Percentiles rank a stretch among this genome's conserved stretches.
phyloP scores from a whole-genome alignment of 2,329 filamentous ascomycete species.

The Aspergillus sclerotialis region DNA sequence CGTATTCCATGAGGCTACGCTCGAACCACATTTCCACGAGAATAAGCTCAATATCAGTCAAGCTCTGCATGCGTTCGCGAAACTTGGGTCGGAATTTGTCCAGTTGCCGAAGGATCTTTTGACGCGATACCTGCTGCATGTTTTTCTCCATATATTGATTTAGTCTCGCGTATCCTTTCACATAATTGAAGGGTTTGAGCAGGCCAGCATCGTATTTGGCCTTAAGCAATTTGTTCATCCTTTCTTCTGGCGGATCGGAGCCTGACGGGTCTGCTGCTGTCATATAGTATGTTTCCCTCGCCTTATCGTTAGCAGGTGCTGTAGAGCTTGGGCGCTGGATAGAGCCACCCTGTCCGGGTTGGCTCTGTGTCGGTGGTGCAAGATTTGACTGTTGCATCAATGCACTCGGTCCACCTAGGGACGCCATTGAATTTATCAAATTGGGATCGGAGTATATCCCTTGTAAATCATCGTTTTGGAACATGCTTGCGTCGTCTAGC shows the following conservation, averaged over 20 bases:
- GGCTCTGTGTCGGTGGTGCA: slow-evolving; percentile 21
- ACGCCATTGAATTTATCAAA: slow-evolving; percentile 38
- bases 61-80: slow-evolving; percentile 81
- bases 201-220: slow-evolving; percentile 96
- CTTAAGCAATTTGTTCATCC: slow-evolving; percentile 88
- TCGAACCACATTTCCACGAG: slow-evolving; percentile 99
- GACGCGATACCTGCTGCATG: slow-evolving; percentile 71
- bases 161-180: slow-evolving; percentile 86
- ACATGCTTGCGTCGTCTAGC: slow-evolving; percentile 71
- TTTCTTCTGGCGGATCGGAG: slow-evolving; percentile 77
- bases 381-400: slow-evolving; percentile 31
- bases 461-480: slow-evolving; percentile 59
- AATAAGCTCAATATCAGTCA: slow-evolving; percentile 91
- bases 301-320: slow-evolving; percentile 61
- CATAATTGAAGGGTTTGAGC: slow-evolving; percentile 95
- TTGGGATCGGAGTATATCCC: slow-evolving; percentile 56
- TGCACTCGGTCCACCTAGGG: slow-evolving; percentile 22
- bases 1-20: slow-evolving; percentile 91
- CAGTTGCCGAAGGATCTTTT: slow-evolving; percentile 85
- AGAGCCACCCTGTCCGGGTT: slow-evolving; percentile 39
- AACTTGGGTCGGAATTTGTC: slow-evolving; percentile 94
- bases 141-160: slow-evolving; percentile 89
- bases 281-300: slow-evolving; percentile 81
- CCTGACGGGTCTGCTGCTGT: slow-evolving; percentile 93
- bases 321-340: slow-evolving; percentile 57